Conservation (phyloP, 495 filamentous ascomycete species). For the Arthonia radiata region DNA sequence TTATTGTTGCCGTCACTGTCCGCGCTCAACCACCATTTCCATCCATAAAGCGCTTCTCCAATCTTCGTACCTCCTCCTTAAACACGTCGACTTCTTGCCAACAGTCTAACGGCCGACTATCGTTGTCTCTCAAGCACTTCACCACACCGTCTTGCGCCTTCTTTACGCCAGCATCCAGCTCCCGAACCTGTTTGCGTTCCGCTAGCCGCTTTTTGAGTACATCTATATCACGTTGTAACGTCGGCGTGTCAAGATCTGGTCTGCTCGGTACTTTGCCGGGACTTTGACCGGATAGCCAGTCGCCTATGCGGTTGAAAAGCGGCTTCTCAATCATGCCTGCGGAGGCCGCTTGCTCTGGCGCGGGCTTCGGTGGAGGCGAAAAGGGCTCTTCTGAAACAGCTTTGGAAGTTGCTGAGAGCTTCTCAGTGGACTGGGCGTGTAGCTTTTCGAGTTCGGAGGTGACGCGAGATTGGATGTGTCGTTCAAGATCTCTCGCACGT, state of each 20-base stretch:
- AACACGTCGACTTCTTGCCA: constrained; percentile 85
- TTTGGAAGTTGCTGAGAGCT: constrained; percentile 17
- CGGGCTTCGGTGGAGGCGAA: too few species aligned
- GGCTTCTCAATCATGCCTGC: constrained; percentile 4
- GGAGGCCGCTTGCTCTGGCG: too few species aligned
- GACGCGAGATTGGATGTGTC: constrained; percentile 74
- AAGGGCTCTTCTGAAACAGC: constrained; percentile 24
- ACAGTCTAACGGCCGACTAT: constrained; percentile 79
- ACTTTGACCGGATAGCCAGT: constrained; percentile 12
- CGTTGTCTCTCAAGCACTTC: constrained; percentile 60
- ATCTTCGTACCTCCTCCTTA: constrained; percentile 55
- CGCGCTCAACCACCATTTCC: too few species aligned
- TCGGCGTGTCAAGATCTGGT: constrained; percentile 11
- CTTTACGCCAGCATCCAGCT: constrained; percentile 39
- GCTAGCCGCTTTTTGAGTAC: constrained; percentile 50
- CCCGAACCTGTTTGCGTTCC: constrained; percentile 42
- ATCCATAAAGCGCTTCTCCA: constrained; percentile 78
- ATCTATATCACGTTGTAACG: constrained; percentile 41
- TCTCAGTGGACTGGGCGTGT: constrained; percentile 37
- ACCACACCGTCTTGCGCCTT: constrained; percentile 55
- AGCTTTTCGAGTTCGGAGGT: constrained; percentile 57
- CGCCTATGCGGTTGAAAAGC: constrained; percentile 10
- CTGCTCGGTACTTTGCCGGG: constrained; percentile 20
- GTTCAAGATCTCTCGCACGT: constrained; percentile 58
- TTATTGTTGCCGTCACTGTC: too few species aligned